phyloP scores from a whole-genome alignment of 768 basidiomycete genomes.

The Naematelia aurantialba region DNA sequence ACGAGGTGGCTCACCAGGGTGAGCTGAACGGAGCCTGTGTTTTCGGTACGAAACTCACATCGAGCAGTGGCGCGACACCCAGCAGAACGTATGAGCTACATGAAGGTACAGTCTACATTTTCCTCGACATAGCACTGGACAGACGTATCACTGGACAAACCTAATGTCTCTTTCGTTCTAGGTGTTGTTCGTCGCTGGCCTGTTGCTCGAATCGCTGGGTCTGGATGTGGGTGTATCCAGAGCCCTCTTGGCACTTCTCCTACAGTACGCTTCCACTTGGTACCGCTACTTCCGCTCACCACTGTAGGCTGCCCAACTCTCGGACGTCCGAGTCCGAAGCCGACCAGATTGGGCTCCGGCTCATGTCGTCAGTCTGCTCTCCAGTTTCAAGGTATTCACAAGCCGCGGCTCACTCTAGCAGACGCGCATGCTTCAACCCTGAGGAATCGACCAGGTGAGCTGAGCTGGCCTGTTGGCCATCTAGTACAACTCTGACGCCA shows the following conservation, averaged over 20 bases:
- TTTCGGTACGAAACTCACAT: conserved; percentile 1
- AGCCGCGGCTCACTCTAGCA: conserved; percentile 13
- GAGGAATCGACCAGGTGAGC: conserved; percentile 65
- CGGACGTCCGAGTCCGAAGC: conserved; percentile 80
- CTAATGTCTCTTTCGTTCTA: conserved; percentile 25
- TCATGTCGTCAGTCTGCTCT: conserved; percentile 58
- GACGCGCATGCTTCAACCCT: conserved; percentile 79
- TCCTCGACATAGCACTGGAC: too few species aligned
- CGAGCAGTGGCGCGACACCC: conserved; percentile 51
- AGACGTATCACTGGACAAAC: background rate
- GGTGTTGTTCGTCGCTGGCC: conserved; percentile 54
- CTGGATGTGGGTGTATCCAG: conserved; percentile 59
- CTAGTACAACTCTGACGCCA: conserved; percentile 6
- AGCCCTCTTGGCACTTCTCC: conserved; percentile 56
- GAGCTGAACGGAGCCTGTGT: conserved; percentile 16
- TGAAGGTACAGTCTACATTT: conserved; percentile 37
- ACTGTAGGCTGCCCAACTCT: conserved; percentile 74
- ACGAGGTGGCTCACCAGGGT: conserved; percentile 78
- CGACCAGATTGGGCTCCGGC: conserved; percentile 74
- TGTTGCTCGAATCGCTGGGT: conserved; percentile 54
- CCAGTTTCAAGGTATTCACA: background rate
- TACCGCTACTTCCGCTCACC: too few species aligned
- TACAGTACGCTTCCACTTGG: conserved; percentile 56
- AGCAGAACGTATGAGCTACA: conserved; percentile 51
- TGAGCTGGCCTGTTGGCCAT: background rate